Percentiles rank a stretch among this genome's conserved stretches.
phyloP scores from a whole-genome alignment of 108 stramenopile genomes.

The Cyclotella baltica region DNA sequence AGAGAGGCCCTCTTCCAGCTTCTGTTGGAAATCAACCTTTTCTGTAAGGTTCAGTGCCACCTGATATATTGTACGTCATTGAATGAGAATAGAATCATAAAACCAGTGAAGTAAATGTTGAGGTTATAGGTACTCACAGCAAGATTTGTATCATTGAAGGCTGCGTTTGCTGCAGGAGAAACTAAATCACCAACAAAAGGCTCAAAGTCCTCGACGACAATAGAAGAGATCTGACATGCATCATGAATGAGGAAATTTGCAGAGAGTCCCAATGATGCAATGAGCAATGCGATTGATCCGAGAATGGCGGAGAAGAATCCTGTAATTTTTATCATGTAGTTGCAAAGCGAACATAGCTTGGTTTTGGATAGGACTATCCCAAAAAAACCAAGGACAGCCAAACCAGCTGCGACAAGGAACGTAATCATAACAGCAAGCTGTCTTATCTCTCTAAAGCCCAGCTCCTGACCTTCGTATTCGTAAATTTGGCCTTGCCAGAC shows the following conservation, averaged over 20 bases:
- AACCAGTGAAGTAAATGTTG: too few species aligned
- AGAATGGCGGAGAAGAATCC: conserved; percentile 49
- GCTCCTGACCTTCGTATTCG: conserved; percentile 43
- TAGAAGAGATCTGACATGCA: conserved; percentile 37
- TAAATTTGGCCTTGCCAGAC: conserved; percentile 38
- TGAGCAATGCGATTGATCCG: conserved; percentile 28
- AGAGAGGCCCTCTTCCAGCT: conserved; percentile 49
- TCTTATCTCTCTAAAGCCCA: conserved; percentile 25
- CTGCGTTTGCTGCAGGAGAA: conserved; percentile 47
- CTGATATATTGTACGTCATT: background rate
- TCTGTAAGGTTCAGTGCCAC: conserved; percentile 48
- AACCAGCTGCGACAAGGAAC: conserved; percentile 32
- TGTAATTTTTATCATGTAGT: conserved; percentile 37
- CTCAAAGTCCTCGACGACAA: conserved; percentile 52
- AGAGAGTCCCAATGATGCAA: conserved; percentile 39
- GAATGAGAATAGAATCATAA: too few species aligned
- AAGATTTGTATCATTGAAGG: conserved; percentile 55
- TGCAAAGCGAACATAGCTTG: conserved; percentile 17
- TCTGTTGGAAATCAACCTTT: conserved; percentile 53
- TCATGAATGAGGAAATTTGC: conserved; percentile 42
- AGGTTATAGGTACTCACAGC: conserved; percentile 40
- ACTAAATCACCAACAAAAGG: conserved; percentile 55
- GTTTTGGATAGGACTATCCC: conserved; percentile 41
- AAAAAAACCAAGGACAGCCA: conserved; percentile 36
- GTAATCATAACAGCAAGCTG: conserved; percentile 36